These are phyloP conservation scores for Fusarium sp. DNA, from an alignment of 2,329 filamentous ascomycete genomes.

Conservation along the genomic window DNA sequence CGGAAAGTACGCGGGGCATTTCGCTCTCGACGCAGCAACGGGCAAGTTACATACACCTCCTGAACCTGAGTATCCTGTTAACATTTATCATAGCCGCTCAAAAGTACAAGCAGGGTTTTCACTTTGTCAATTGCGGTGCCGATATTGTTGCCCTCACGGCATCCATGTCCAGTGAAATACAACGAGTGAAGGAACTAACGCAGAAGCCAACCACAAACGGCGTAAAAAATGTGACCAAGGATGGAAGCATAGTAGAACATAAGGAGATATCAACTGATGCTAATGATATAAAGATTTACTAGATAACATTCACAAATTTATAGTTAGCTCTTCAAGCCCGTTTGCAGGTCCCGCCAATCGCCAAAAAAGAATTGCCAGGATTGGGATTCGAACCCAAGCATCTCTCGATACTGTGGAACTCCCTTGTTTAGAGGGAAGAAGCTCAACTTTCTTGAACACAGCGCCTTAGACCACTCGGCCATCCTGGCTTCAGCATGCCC, in stretches of 20 bases:
- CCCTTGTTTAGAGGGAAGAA: neutral
- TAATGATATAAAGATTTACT: neutral
- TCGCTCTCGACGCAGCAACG: neutral
- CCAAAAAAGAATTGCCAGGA: neutral
- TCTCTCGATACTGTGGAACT: constrained; percentile 1
- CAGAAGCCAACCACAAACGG: neutral
- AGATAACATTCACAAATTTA: neutral
- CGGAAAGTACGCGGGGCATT: constrained; percentile 9
- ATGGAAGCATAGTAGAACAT: neutral
- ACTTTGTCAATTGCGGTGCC: constrained; percentile 6
- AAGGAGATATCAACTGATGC: neutral
- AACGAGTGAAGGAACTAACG: neutral
- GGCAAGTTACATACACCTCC: neutral
- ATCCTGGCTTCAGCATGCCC: neutral
- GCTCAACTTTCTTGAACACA: constrained; percentile 2
- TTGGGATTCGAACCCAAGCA: constrained; percentile 1
- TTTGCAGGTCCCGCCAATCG: too few species aligned
- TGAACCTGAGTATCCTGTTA: too few species aligned
- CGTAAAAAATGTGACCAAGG: neutral
- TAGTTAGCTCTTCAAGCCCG: neutral
- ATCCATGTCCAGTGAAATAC: neutral
- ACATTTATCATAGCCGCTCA: neutral
- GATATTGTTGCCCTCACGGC: neutral
- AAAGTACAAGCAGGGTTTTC: constrained; percentile 3
- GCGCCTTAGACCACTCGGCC: constrained; percentile 2